Base-by-base conservation (phyloP, 1,284 basidiomycete genomes). In the Limonomyces culmigenus region DNA sequence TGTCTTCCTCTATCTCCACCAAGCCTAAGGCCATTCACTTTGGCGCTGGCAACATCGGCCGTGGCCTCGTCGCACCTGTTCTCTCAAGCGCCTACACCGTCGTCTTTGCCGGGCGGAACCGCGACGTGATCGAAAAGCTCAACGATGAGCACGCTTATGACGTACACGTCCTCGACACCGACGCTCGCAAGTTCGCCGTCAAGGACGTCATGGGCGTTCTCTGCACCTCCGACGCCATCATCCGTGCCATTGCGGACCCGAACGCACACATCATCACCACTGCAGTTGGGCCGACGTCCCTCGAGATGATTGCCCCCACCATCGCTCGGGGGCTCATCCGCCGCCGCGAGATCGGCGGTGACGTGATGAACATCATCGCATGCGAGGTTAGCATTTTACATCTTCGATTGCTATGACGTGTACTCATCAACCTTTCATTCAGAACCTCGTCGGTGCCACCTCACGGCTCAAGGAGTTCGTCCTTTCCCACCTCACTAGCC, bases 21-120 rank as follows among this genome's bases (percentile, higher is more conserved):
- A 27, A 27, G 8, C 8, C 8, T 8, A 8, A 45, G 31, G 51
- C 51, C 4, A 45, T 56, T 37, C 54, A 58, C 41, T 55, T 56
- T 35, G 53, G 51, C 13, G 54, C 58, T 21, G 59, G 59, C 2
- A 62, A 60, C 46, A 60, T 62, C 29, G 59, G 59, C 3, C 52
- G 59, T 11, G 59, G 59, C 5, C 60, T 62, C 45, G 60, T 62
- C 33, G 59, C 54, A 1, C 57, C 59, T 12, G 49, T 60, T 3
- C 55, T 62, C 21, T 43, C 55, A 21, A 56, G 58, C 1, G 56
- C 56, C 23, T 60, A 58, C 42, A 55, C 56, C 41, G 56, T 62
- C 41, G 43, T 52, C 34, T 54, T 54, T 38, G 44, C 52, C 8
- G 52, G 53, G 30, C 44, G 51, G 20, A 37, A 54, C 45, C 43